Base-by-base conservation (phyloP, 148 eudicot genomes). In the Polygonum aviculare region DNA sequence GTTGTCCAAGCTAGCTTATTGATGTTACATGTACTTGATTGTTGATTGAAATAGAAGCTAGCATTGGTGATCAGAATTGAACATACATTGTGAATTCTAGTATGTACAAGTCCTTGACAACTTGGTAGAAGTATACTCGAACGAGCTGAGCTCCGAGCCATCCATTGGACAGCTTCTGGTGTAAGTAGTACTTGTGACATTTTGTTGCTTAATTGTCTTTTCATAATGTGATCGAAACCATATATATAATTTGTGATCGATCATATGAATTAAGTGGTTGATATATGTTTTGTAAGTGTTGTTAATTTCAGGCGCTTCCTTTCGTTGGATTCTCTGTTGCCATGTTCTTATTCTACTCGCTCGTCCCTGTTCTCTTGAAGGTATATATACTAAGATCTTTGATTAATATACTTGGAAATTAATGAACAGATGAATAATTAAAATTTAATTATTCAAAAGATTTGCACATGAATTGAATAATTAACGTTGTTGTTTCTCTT, bases 331-430 rank as follows among this genome's bases (percentile, higher is more conserved):
- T 90, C 81, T 80, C 98, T 5, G 77, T 78, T 52, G 96, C 98
- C 6, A 90, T 93, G 98, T 93, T 93, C 83, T 74, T 90, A 60
- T 93, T 93, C 81, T 93, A 93, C 87, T 90, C 98, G 3, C 85
- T 85, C 74, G 96, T 93, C 44, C 93, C 98, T 19, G 74, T 93
- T 80, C 79, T 90, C 78, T 86, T 90, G 69, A 88, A 90, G 98
- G 98, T 93, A 89, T 6, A 44, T 26, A 26, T 26, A 26, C 1
- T 26, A 26, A 26, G 31, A 26, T 26, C 31, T 26, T 26, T 26
- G 31, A 26, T 26, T 26, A 26, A 26, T 26, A 1, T 26, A 26
- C 31, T 26, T 26, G 31, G 31, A 26, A 26, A 26, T 26, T 0
- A 51, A 51, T 15, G 3, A 51, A 51, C 57, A n/a, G 3, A 44